Evolutionary conservation across 2,329 filamentous ascomycete genomes (phyloP).

Genomic region (Penicillium nordicum): DNA sequence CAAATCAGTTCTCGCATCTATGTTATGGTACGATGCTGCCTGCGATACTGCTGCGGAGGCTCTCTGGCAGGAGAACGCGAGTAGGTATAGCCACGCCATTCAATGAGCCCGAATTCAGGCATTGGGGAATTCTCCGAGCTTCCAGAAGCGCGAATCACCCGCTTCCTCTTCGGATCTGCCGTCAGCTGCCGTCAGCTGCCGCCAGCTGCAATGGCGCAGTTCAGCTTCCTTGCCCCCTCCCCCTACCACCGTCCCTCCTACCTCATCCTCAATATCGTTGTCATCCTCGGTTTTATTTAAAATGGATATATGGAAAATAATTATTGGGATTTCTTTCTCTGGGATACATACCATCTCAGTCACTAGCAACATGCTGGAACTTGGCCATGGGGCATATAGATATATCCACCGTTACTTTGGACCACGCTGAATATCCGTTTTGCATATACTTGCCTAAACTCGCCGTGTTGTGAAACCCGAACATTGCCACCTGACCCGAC

Average conservation of each 20-base stretch:
- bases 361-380: neutral
- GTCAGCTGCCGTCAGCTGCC: neutral
- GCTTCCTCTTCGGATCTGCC: neutral
- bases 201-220: neutral
- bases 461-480: neutral
- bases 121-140: neutral
- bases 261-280: neutral
- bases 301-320: neutral
- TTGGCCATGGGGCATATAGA: neutral
- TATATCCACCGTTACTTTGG: neutral
- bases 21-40: conserved; percentile 37
- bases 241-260: neutral
- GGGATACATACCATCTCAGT: neutral
- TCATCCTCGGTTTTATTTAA: neutral
- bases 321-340: neutral
- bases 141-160: neutral
- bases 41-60: conserved; percentile 31
- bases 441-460: neutral
- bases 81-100: neutral
- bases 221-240: neutral
- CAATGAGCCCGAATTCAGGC: neutral
- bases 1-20: conserved; percentile 22
- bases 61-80: conserved; percentile 27
- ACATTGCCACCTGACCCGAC: neutral
- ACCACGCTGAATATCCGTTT: too few species aligned